A percentile compares a stretch with the other conserved stretches of the same genome.
phyloP scores from a whole-genome alignment of 305 asterid genomes.

The Fraxinus sp. region DNA sequence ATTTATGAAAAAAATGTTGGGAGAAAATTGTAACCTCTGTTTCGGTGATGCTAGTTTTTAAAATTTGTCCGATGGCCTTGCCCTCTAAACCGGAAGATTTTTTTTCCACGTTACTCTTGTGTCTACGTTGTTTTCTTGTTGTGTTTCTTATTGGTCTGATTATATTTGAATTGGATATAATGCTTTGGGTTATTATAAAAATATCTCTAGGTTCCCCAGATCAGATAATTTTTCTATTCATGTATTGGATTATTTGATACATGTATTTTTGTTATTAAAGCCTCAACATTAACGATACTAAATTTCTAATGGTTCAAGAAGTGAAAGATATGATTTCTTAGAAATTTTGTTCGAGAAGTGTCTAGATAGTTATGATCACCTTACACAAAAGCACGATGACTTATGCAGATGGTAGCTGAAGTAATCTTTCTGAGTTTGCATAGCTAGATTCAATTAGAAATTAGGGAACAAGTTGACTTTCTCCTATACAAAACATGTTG shows the following conservation, averaged over 20 bases:
- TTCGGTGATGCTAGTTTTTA: neutral
- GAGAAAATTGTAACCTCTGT: neutral
- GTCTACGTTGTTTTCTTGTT: neutral
- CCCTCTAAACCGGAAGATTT: neutral
- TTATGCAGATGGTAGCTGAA: neutral
- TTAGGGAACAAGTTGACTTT: neutral
- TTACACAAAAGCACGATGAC: neutral
- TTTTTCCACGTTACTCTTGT: neutral
- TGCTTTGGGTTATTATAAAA: neutral
- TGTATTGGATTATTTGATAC: neutral
- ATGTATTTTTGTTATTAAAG: neutral
- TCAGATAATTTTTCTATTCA: neutral
- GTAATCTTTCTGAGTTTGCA: neutral
- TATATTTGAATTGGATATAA: neutral
- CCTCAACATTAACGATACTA: neutral
- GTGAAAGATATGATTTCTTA: neutral
- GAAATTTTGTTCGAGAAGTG: neutral
- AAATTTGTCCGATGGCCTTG: neutral
- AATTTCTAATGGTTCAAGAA: neutral
- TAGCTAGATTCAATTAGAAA: neutral
- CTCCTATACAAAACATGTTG: neutral
- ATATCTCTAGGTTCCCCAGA: neutral
- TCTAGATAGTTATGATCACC: neutral
- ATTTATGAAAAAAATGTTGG: neutral
- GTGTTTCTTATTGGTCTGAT: neutral